These are phyloP conservation scores for Papiliotrema terrestris DNA, from an alignment of 1,284 basidiomycete genomes.

Conservation along the genomic window DNA sequence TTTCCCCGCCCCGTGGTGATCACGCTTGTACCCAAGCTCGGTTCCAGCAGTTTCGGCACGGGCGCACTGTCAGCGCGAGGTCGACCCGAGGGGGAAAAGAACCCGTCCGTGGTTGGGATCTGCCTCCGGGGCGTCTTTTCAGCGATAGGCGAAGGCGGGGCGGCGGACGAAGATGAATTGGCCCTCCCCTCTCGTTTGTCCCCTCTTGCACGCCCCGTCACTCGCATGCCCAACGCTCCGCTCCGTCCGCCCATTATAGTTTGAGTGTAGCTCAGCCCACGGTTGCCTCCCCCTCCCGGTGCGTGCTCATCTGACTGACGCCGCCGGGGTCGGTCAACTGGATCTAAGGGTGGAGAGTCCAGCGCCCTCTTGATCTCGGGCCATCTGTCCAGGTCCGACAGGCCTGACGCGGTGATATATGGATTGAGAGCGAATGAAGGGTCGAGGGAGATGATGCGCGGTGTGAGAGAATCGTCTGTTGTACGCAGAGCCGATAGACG, in stretches of 20 bases:
- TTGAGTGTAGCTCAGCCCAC: slow-evolving; percentile 70
- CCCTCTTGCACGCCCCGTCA: slow-evolving; percentile 40
- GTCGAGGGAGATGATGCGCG: slow-evolving; percentile 70
- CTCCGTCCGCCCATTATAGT: slow-evolving; percentile 71
- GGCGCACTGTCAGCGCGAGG: slow-evolving; percentile 43
- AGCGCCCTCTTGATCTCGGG: slow-evolving; percentile 65
- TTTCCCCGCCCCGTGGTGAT: slow-evolving; percentile 24
- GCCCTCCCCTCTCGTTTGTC: slow-evolving; percentile 14
- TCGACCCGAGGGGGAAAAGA: slow-evolving; percentile 27
- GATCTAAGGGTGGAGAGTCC: slow-evolving; percentile 55
- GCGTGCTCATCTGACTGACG: slow-evolving; percentile 6
- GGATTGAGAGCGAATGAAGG: slow-evolving; percentile 64
- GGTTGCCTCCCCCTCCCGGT: slow-evolving; percentile 39
- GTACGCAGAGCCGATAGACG: slow-evolving; percentile 82
- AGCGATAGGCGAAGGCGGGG: slow-evolving; percentile 11
- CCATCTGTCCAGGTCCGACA: slow-evolving; percentile 74
- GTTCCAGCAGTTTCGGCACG: slow-evolving; percentile 14
- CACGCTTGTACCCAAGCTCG: slow-evolving; percentile 15
- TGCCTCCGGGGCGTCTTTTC: slow-evolving; percentile 9
- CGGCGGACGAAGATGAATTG: slow-evolving; percentile 18
- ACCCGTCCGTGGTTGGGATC: slow-evolving; percentile 20
- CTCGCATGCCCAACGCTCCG: slow-evolving; percentile 65
- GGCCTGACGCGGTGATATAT: slow-evolving; percentile 71
- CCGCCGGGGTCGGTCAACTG: slow-evolving; percentile 34
- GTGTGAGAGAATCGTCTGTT: slow-evolving; percentile 76